Evolutionary conservation across 1,139 yeast species (phyloP), one percentile per base, ranked within the genome.

Genomic region (Yamadazyma dushanensis): DNA sequence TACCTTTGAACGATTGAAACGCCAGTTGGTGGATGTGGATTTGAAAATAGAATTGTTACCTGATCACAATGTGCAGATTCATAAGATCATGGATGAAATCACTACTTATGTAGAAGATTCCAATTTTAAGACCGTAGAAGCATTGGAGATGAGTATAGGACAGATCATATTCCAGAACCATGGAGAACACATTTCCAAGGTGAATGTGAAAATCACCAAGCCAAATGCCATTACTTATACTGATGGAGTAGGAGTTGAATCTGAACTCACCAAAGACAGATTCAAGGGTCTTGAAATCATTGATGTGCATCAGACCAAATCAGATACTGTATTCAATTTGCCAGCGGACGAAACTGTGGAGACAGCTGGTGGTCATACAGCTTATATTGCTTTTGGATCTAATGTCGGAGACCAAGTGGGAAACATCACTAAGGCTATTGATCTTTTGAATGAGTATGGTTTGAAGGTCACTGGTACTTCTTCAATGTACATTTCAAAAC

Each of bases 71-170:
- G 51, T 65, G 14, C 51, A 54, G 33, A 58, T 65, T 18, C 66
- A 59, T 41, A 45, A 54, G 14, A 58, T 80, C 15, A 66, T 79
- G 20, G 73, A 71, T 24, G 65, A 62, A 13, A 69, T 78, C 15
- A 66, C 76, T 0, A 52, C 54, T 1, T 85, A 80, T 51, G 87
- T 88, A 8, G 95, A 86, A 50, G 59, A 58, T 13, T 77, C 96
- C 1, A 79, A 81, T 45, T 92, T 87, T 64, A 84, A 87, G 53
- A 92, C 98, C 0, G 95, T 92, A 2, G 98, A 92, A 55, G 96
- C 97, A 0, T 70, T 92, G 41, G 95, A 86, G 3, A 76, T 80
- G 41, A 75, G 80, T 9, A 82, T 88, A 16, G 83, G 89, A 5
- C 86, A 82, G 48, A 59, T 83, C 33, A 67, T 82, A 3, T 68